A percentile compares a stretch with the other conserved stretches of the same genome.
Evolutionary conservation across 768 basidiomycete genomes (phyloP).

Genomic region (Russula emetica): DNA sequence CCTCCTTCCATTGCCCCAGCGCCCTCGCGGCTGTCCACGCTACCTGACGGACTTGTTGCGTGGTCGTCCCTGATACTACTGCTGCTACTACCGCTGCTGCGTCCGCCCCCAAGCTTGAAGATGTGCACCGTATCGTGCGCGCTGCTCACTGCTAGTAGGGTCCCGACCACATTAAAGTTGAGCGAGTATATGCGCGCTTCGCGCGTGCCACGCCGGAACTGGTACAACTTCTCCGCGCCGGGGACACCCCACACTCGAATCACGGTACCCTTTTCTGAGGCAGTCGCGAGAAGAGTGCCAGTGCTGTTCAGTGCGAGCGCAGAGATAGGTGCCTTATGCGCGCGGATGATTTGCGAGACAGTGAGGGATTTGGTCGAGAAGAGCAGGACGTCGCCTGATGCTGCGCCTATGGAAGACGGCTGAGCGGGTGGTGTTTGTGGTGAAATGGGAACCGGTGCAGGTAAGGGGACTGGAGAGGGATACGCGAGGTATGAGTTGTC

Average conservation of each 20-base stretch:
- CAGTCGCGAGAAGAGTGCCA: conserved; percentile 88
- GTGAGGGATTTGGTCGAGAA: conserved; percentile 92
- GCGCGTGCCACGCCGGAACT: conserved; percentile 88
- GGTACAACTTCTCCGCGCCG: conserved; percentile 88
- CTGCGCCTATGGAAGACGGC: conserved; percentile 34
- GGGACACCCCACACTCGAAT: conserved; percentile 93
- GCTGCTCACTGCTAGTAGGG: conserved; percentile 83
- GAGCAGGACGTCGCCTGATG: conserved; percentile 84
- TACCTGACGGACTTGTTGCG: conserved; percentile 58
- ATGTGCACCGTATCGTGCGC: conserved; percentile 97
- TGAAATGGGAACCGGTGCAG: conserved; percentile 47
- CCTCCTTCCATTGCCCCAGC: conserved; percentile 62
- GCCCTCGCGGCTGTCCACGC: conserved; percentile 60
- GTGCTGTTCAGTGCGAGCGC: conserved; percentile 79
- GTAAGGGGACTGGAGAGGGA: conserved; percentile 88
- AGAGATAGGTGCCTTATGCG: conserved; percentile 92
- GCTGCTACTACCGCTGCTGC: conserved; percentile 26
- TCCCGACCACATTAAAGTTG: conserved; percentile 78
- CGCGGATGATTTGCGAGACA: conserved; percentile 93
- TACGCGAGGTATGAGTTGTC: conserved; percentile 95
- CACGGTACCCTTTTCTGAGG: conserved; percentile 93
- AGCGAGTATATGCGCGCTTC: conserved; percentile 82
- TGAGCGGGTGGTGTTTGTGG: conserved; percentile 40
- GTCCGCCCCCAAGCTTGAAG: conserved; percentile 69
- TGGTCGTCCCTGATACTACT: conserved; percentile 31